Base-by-base conservation (phyloP, 2,329 filamentous ascomycete genomes). In the Dothideomycetes sp. region DNA sequence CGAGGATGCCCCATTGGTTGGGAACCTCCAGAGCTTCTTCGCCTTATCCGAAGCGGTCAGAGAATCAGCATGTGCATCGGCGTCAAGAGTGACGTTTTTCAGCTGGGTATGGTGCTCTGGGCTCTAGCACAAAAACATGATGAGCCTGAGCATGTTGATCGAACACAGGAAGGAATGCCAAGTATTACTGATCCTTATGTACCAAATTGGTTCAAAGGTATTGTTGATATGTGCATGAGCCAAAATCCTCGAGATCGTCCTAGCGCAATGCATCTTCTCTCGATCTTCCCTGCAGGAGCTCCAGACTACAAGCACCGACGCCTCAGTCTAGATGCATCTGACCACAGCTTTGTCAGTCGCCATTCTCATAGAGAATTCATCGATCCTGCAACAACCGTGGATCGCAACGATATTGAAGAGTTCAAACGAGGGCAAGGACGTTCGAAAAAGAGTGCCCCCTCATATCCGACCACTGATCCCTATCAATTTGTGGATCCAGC, bases 101-200 rank as follows among this genome's bases (percentile, higher is more conserved):
- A 98, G 62, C 73, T 96, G 4, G 91, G 91, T 4, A 98, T 98
- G 91, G 87, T 94, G 2, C 67, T 98, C 3, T 98, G 89, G 86
- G 86, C 85, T 16, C 66, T 98, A 32, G 89, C 86, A 1, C 82
- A 82, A 55, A 76, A 89, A 50, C 77, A 88, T 42, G 89, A 96
- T 53, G 89, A 96, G 54, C 91, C 91, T 1, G 91, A 96, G 58
- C 71, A 76, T 15, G 79, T 83, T 45, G 74, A 73, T 29, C 75
- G 84, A 15, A 44, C 35, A 2, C 11, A 23, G 12, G 24, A 33
- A n/a, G 88, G 88, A 0, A 63, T 94, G 45, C 66, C 65, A 16
- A 63, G 82, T 8, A 64, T 69, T 4, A 56, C 60, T 18, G 62
- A 77, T 5, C 73, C 76, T 35, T 59, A 71, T 9, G 72, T 93